A percentile compares a stretch with the other conserved stretches of the same genome.
Conservation (phyloP, 2,329 filamentous ascomycete genomes). For the Scytalidium sp. region DNA sequence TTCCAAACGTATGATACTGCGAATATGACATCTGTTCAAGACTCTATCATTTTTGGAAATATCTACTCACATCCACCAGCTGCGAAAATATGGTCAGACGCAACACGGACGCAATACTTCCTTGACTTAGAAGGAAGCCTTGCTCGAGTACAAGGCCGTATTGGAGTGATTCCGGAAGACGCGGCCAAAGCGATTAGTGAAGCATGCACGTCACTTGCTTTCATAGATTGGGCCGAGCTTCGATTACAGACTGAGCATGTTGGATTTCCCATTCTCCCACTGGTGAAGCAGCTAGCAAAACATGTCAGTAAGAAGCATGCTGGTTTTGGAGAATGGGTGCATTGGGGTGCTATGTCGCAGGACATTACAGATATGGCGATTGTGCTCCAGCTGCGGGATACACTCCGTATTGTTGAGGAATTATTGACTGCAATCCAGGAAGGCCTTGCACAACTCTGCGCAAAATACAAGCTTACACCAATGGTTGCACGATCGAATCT, state of each 20-base stretch:
- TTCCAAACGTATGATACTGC: too few relatives aligned
- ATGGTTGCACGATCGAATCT: conserved; percentile 55
- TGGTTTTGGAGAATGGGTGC: conserved; percentile 41
- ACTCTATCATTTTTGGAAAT: not conserved
- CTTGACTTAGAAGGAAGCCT: not conserved
- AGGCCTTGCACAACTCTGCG: conserved; percentile 36
- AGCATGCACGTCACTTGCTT: not conserved
- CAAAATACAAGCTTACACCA: conserved; percentile 26
- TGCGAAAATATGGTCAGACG: not conserved
- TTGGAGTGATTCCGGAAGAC: not conserved
- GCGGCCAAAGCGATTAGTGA: not conserved
- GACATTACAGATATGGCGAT: conserved; percentile 54
- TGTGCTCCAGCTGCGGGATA: conserved; percentile 48
- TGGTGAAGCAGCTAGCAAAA: conserved; percentile 40
- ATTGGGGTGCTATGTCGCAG: conserved; percentile 55
- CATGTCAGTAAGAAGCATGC: conserved; percentile 20
- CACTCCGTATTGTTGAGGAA: conserved; percentile 41
- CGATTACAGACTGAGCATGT: conserved; percentile 41
- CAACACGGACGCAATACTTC: not conserved
- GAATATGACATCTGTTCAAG: too few relatives aligned
- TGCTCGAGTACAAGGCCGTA: not conserved
- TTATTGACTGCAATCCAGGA: conserved; percentile 38
- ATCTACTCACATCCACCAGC: not conserved
- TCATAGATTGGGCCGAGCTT: not conserved
- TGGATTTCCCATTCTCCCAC: conserved; percentile 47